Evolutionary conservation across 2,329 filamentous ascomycete genomes (phyloP), one percentile per base, ranked within the genome.

Genomic region (Pseudocercospora musae): DNA sequence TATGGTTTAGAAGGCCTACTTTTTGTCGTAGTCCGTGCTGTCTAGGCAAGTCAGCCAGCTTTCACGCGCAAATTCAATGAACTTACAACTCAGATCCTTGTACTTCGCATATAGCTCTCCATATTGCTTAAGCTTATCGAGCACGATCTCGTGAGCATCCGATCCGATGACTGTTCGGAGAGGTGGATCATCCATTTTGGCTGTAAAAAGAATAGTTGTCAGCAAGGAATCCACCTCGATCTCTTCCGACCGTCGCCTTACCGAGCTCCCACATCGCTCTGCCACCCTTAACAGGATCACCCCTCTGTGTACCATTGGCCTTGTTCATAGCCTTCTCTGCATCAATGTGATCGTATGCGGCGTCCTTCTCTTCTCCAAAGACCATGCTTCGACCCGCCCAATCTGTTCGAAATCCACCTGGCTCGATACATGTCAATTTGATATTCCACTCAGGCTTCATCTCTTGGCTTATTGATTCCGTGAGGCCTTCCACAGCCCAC

Each of bases 101-200:
- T 81, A 84, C 54, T 79, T 80, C 7, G 79, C 75, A n/a, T 81
- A 78, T 4, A 80, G 79, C 65, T 82, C 78, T 31, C 75, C 60
- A 54, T 82, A 83, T 11, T 74, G 72, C 48, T 85, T 79, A 21
- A 85, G 76, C 74, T 85, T 86, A 0, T 73, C 69, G 66, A 76
- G 81, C 21, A 87, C 79, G 4, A 66, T 74, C 1, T 70, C 68
- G 70, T 81, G 85, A 0, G 82, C 81, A 72, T 86, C 84, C 0
- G 77, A 82, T 0, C 84, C 84, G 10, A 87, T 75, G 0, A 83
- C 77, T 13, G 83, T 78, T 29, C 84, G 75, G 7, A 86, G 67
- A 3, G 84, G 84, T 3, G 81, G 82, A 13, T 84, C 78, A 11
- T 81, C 69, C 77, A 82, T 79, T 40, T 79, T 76, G 0, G 82